Base-by-base conservation (phyloP, 306 rosid genomes). In the Quillaja saponaria region DNA sequence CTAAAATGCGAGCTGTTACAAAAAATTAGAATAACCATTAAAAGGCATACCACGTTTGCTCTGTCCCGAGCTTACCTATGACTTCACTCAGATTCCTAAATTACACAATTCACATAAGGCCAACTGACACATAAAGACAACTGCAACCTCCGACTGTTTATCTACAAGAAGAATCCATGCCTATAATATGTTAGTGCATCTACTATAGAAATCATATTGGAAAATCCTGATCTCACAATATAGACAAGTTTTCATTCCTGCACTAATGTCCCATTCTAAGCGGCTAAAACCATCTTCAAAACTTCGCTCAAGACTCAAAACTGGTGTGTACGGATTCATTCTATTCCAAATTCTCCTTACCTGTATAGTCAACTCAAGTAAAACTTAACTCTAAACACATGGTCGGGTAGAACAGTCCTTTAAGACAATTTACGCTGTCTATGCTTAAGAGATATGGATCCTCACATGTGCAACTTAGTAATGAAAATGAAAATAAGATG, bases 291-390 rank as follows among this genome's bases (percentile, higher is more conserved):
- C 28, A 48, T 18, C 13, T 40, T 54, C 16, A 63, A 63, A 39
- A 37, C 13, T 21, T n/a, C 28, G 4, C 51, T 60, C 68, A 51
- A 53, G 34, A 37, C 18, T 37, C 16, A 10, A 38, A 8, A 71
- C n/a, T 14, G 13, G 45, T 2, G 0, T 5, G 21, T 2, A 17
- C 34, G 12, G 56, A 61, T 34, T 7, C 19, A 19, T 16, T 8
- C 21, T 33, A 48, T 11, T n/a, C 51, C 35, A 69, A 33, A 39
- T 38, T 62, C 59, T 2, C 47, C 10, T 37, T 11, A 33, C 49
- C 63, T n/a, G 31, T 46, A 68, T 34, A 55, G 2, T 16, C 28
- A 14, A 50, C 53, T 25, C 31, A 25, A 4, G 3, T 17, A 9
- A 20, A 19, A 16, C 40, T 40, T 45, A 54, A n/a, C 8, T 19